Evolutionary conservation across 768 basidiomycete genomes (phyloP), one percentile per base, ranked within the genome.

Genomic region (Termitomyces heimii): DNA sequence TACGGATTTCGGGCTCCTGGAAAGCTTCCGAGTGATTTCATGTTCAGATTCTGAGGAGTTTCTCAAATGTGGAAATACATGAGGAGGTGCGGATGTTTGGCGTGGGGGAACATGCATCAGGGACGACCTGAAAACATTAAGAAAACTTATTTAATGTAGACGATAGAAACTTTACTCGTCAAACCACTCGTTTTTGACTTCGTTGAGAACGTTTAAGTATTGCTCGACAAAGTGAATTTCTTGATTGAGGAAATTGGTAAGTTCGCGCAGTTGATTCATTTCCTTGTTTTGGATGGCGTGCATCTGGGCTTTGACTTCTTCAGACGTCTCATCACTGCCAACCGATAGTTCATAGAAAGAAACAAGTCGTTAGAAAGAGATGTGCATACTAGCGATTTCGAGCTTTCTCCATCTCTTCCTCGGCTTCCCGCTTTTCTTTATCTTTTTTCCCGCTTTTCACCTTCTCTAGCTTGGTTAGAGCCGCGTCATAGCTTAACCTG

Each of bases 251-350:
- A 95, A 82, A 5, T 73, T 69, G 3, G 83, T 82, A 32, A 97
- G 75, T 40, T 89, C 91, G 34, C 80, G 82, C 5, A 89, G 74
- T 62, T 93, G 89, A 29, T 76, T 72, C 28, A 82, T 75, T 65
- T 96, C 93, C 52, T 86, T 84, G 60, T 92, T 86, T 66, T 92
- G 89, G 48, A 97, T 88, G 0, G 77, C 79, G 50, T 82, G 80
- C 79, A 95, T 92, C 37, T 89, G 83, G 3, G 79, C 79, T n/a
- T 84, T 87, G 0, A 95, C 82, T 60, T 95, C 92, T 66, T 94
- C 89, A 9, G 84, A 80, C 0, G 88, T 86, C 70, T 97, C 93
- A 56, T 96, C 92, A 63, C 94, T 94, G 62, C 9, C 51, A 49
- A 54, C 1, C 26, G 47, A 55, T 4, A 55, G 55, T 54, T 31